These are phyloP conservation scores for Wickerhamomyces canadensis DNA, from an alignment of 805 yeast species.

Conservation along the genomic window DNA sequence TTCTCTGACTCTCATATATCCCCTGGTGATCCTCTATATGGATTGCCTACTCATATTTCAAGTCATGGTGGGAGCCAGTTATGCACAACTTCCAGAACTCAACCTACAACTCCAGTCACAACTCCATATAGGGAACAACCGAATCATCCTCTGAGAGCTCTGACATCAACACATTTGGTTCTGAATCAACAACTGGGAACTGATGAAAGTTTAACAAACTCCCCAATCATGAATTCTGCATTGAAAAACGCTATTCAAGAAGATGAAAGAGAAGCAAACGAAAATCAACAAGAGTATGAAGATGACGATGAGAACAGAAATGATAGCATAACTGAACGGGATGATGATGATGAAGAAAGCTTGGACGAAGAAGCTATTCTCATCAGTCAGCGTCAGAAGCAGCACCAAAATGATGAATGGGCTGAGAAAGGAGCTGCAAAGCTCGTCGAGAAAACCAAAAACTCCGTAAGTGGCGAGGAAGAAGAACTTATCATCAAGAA, in stretches of 20 bases:
- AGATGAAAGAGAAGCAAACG: conserved; percentile 7
- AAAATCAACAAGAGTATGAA: background rate
- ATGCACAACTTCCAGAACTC: conserved; percentile 5
- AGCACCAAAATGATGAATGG: conserved; percentile 38
- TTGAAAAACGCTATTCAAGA: background rate
- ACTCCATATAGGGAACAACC: conserved; percentile 20
- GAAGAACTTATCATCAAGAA: conserved; percentile 45
- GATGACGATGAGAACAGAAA: background rate
- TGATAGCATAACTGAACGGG: too few species aligned
- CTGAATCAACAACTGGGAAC: conserved; percentile 21
- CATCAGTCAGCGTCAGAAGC: background rate
- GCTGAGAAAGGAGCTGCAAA: conserved; percentile 57
- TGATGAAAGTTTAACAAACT: conserved; percentile 15
- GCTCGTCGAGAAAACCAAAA: conserved; percentile 38
- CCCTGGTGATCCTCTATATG: conserved; percentile 8
- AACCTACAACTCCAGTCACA: conserved; percentile 22
- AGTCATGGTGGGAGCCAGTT: conserved; percentile 15
- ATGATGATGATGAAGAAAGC: background rate
- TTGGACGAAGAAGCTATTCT: background rate
- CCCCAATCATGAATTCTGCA: background rate
- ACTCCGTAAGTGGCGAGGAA: conserved; percentile 42
- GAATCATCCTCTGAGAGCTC: conserved; percentile 21
- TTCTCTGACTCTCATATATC: background rate
- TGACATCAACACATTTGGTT: conserved; percentile 20
- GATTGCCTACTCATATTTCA: conserved; percentile 22